Evolutionary conservation across 108 stramenopile genomes (phyloP), one percentile per base, ranked within the genome.

Genomic region (Schizochytrium sp.): DNA sequence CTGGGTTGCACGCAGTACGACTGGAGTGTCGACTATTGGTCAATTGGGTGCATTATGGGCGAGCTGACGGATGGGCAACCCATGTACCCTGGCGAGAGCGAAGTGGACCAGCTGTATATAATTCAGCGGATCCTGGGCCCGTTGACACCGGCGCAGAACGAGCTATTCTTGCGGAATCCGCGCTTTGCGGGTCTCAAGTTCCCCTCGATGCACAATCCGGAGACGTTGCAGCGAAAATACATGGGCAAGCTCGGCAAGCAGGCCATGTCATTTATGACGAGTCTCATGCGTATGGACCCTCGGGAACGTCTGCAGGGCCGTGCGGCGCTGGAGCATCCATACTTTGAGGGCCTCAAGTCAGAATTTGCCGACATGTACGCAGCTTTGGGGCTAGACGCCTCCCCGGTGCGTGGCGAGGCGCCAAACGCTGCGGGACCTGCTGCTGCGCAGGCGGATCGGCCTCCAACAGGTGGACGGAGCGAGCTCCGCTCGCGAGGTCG

Each of bases 1-100:
- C 88, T 95, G 0, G 94, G 95, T 5, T 90, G 58, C 23, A 91
- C 94, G 14, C 58, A 71, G 21, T 95, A 95, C 88, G 87, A 87
- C 41, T 63, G 87, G 12, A 69, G 71, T 44, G 95, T 95, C n/a
- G 95, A 95, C 87, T 58, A 92, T 28, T 95, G 94, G 94, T 93
- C 94, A 21, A 94, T 95, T 41, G 95, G 94, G 4, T 95, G 95
- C 93, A 95, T 95, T 58, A 94, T 95, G 92, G 94, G 94, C 18
- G 95, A 95, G 87, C 87, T 95, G 21, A 88, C 92, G 44, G 93
- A 95, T 60, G 95, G 95, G 5, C 94, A 95, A 89, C 94, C 95
- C 0, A 69, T 95, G 44, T 95, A 94, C 53, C 95, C 95, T 0
- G 95, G 94, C 44, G 93, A 94, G 58, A 93, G 90, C 53, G 95